Evolutionary conservation across 768 basidiomycete species (phyloP).

Genomic region (Dacryopinax spathularia): DNA sequence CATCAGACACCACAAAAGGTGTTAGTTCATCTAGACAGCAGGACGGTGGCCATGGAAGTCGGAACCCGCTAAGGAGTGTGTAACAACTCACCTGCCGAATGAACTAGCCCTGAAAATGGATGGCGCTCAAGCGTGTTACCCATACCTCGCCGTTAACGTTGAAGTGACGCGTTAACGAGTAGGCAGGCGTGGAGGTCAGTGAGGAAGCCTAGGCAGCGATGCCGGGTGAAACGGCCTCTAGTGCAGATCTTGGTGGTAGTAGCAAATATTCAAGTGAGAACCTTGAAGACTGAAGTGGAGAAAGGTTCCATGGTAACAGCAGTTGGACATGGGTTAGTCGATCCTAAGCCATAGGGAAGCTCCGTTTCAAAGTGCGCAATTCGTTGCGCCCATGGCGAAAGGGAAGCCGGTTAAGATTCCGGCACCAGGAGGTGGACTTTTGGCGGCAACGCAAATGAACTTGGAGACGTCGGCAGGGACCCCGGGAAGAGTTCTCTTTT

Average conservation of each 20-base stretch:
- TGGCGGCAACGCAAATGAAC: conserved; percentile 57
- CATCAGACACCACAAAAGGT: conserved; percentile 76
- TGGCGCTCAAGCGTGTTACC: conserved; percentile 78
- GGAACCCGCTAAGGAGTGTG: conserved; percentile 76
- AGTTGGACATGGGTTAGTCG: conserved; percentile 77
- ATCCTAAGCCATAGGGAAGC: conserved; percentile 67
- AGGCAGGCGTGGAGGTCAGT: conserved; percentile 65
- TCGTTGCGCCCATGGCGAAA: conserved; percentile 56
- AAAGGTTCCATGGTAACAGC: conserved; percentile 79
- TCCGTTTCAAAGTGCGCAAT: conserved; percentile 55
- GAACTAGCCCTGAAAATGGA: conserved; percentile 85
- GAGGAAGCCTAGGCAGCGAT: conserved; percentile 67
- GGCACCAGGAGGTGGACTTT: conserved; percentile 59
- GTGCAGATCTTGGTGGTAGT: conserved; percentile 82
- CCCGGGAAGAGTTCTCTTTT: conserved; percentile 70
- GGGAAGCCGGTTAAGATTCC: conserved; percentile 68
- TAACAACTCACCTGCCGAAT: conserved; percentile 84
- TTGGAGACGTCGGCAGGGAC: conserved; percentile 46
- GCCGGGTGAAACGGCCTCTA: conserved; percentile 61
- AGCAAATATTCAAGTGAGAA: conserved; percentile 79
- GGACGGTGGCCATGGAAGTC: conserved; percentile 79
- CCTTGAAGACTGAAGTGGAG: conserved; percentile 80
- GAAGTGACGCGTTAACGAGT: conserved; percentile 57
- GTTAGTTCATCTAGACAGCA: conserved; percentile 81
- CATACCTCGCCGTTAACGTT: conserved; percentile 68